Percentiles rank a stretch among this genome's conserved stretches.
Evolutionary conservation across 225 moss, liverwort and hornwort species (phyloP).

Genomic region (Polytrichum commune): DNA sequence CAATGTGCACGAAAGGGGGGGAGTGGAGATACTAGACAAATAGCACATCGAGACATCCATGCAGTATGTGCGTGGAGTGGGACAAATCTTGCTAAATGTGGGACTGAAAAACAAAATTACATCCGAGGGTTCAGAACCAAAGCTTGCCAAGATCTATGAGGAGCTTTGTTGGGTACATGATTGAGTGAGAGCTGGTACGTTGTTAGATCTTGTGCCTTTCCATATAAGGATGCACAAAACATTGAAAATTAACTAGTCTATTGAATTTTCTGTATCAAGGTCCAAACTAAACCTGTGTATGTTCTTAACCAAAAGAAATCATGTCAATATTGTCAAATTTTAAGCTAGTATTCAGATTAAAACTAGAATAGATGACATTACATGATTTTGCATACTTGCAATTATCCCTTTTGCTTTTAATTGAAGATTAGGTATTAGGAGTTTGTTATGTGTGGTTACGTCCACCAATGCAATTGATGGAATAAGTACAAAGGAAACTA

Average conservation of each 20-base stretch:
- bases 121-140: slow-evolving; percentile 55
- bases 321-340: not conserved
- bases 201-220: not conserved
- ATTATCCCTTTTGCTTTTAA: too few relatives aligned
- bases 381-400: not conserved
- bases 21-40: slow-evolving; percentile 73
- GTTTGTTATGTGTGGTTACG: too few relatives aligned
- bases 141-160: slow-evolving; percentile 64
- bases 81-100: slow-evolving; percentile 57
- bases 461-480: too few relatives aligned
- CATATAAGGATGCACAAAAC: not conserved
- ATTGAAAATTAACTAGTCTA: not conserved
- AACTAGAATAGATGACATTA: not conserved
- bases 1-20: slow-evolving; percentile 81
- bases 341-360: too few relatives aligned
- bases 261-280: not conserved
- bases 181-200: slow-evolving; percentile 68
- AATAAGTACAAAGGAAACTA: too few relatives aligned
- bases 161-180: slow-evolving; percentile 68
- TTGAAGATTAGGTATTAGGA: not conserved
- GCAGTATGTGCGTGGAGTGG: slow-evolving; percentile 76
- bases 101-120: slow-evolving; percentile 76
- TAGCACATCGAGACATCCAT: slow-evolving; percentile 78
- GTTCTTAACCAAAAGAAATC: too few relatives aligned
- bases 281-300: too few relatives aligned